phyloP scores from a whole-genome alignment of 257 asterid genomes.

The Solanum ossicruentum region DNA sequence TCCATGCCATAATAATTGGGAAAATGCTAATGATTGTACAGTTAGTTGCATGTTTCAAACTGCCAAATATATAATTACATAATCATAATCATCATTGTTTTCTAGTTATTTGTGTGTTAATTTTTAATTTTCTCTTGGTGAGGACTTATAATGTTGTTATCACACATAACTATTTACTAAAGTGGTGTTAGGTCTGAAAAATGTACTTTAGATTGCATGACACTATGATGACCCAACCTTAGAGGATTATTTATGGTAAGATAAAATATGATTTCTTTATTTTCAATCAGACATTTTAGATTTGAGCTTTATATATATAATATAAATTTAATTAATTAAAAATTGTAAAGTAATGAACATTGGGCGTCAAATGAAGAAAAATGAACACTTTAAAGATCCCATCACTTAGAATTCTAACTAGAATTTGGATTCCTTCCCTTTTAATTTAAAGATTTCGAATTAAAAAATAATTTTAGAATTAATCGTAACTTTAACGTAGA shows the following conservation, averaged over 20 bases:
- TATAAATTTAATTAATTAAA: not conserved
- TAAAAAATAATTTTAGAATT: accelerated
- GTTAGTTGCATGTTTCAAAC: not conserved
- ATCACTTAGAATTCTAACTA: not conserved
- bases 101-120: not conserved
- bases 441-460: not conserved
- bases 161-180: not conserved
- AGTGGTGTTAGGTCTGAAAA: not conserved
- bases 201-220: not conserved
- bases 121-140: not conserved
- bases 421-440: too few species aligned
- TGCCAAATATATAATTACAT: not conserved
- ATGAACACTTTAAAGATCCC: not conserved
- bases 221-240: not conserved
- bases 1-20: not conserved
- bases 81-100: not conserved
- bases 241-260: not conserved
- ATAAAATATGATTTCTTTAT: not conserved
- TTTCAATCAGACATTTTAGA: not conserved
- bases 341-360: not conserved
- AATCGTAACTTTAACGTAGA: not conserved
- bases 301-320: not conserved
- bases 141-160: not conserved
- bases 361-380: not conserved
- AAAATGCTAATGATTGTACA: not conserved